Conservation (phyloP, 352 stramenopile species). For the Phytophthora pluvialis region DNA sequence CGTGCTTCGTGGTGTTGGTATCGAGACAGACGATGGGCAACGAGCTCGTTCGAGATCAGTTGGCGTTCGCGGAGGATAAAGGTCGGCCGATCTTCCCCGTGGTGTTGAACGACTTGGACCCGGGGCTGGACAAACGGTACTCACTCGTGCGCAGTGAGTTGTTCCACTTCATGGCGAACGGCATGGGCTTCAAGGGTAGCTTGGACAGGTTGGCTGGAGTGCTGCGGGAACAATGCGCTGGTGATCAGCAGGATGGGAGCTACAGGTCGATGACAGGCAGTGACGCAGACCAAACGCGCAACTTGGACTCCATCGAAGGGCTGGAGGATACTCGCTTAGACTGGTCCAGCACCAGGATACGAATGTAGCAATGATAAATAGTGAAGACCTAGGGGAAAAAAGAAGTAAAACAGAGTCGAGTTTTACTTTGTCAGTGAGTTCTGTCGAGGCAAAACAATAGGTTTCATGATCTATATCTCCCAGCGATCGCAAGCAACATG, state of each 20-base stretch:
- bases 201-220: conserved; percentile 30
- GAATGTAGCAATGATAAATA: conserved; percentile 22
- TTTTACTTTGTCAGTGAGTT: neutral
- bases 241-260: conserved; percentile 4
- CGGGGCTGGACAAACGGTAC: conserved; percentile 75
- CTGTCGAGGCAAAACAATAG: too few relatives aligned
- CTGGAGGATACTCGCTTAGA: conserved; percentile 17
- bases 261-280: conserved; percentile 10
- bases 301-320: conserved; percentile 25
- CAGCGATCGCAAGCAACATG: too few relatives aligned
- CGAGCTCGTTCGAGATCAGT: conserved; percentile 73
- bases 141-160: conserved; percentile 71
- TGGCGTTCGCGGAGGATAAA: conserved; percentile 83
- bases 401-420: neutral
- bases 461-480: too few relatives aligned
- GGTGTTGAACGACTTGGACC: conserved; percentile 63
- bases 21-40: conserved; percentile 64
- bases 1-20: conserved; percentile 69
- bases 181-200: conserved; percentile 59
- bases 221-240: neutral
- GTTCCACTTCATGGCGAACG: conserved; percentile 68
- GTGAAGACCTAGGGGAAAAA: neutral
- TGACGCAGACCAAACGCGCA: conserved; percentile 14
- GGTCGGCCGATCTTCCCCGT: conserved; percentile 72
- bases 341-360: conserved; percentile 22